Evolutionary conservation across 352 stramenopile species (phyloP).

Genomic region (Globisporangium ultimum): DNA sequence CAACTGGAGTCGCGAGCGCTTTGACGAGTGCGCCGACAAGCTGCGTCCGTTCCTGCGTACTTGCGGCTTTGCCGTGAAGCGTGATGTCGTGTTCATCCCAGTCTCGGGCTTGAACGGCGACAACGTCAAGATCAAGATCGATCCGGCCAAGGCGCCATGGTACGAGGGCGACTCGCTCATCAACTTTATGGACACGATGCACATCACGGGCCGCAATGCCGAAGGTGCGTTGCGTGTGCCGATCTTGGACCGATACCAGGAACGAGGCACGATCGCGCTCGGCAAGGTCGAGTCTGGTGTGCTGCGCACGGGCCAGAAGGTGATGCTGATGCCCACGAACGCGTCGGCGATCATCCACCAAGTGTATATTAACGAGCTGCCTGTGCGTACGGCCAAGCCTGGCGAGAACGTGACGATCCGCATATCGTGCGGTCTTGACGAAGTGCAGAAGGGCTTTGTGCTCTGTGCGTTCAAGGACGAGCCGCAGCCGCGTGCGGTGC

Average conservation of each 20-base stretch:
- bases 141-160: constrained; percentile 81
- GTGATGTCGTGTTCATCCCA: constrained; percentile 97
- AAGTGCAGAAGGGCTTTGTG: constrained; percentile 92
- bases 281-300: constrained; percentile 98
- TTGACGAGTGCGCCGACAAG: constrained; percentile 91
- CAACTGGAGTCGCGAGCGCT: constrained; percentile 93
- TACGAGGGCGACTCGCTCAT: constrained; percentile 96
- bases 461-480: constrained; percentile 78
- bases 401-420: constrained; percentile 98
- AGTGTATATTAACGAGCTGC: constrained; percentile 92
- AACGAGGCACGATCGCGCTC: constrained; percentile 96
- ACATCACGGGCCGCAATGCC: constrained; percentile 89
- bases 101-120: constrained; percentile 95
- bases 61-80: constrained; percentile 98
- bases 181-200: constrained; percentile 89
- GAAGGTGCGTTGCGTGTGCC: constrained; percentile 92
- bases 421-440: constrained; percentile 84
- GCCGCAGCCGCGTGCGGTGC: constrained; percentile 52
- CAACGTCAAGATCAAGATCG: constrained; percentile 94
- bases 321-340: constrained; percentile 95
- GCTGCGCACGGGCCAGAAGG: constrained; percentile 89
- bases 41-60: constrained; percentile 92
- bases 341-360: constrained; percentile 59
- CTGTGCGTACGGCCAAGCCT: constrained; percentile 92
- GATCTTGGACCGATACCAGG: constrained; percentile 97